These are phyloP conservation scores for Acacia acuminata DNA, from an alignment of 306 rosid genomes.

Conservation along the genomic window DNA sequence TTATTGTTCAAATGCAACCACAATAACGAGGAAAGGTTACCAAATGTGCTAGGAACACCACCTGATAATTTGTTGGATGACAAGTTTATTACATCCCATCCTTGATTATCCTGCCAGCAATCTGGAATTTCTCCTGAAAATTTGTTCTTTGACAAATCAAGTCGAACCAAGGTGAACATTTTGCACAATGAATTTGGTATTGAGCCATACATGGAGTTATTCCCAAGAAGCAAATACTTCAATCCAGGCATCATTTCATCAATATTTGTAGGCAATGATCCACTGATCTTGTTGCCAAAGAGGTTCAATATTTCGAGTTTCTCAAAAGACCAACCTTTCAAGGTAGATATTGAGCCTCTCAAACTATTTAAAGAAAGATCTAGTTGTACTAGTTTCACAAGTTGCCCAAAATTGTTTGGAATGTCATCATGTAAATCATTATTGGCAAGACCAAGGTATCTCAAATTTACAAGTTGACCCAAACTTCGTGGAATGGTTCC, in stretches of 20 bases:
- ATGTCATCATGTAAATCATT: neutral
- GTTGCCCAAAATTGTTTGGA: neutral
- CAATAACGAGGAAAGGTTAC: neutral
- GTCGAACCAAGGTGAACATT: neutral
- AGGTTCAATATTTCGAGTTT: neutral
- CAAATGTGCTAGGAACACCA: neutral
- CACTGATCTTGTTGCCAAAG: neutral
- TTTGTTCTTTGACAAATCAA: slow-evolving; percentile 19
- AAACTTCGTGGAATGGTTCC: neutral
- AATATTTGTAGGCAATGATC: neutral
- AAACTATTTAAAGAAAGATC: slow-evolving; percentile 8
- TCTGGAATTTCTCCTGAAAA: slow-evolving; percentile 5
- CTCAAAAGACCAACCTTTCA: neutral
- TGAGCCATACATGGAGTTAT: slow-evolving; percentile 13
- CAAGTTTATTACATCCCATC: neutral
- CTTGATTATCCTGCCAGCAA: neutral
- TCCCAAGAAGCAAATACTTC: neutral
- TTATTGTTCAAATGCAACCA: slow-evolving; percentile 4
- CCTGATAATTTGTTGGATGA: slow-evolving; percentile 5
- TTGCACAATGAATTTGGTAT: neutral
- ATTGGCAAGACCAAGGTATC: neutral
- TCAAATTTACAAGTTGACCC: neutral
- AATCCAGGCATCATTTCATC: neutral
- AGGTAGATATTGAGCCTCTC: neutral
- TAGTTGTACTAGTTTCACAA: neutral